phyloP scores from a whole-genome alignment of 805 yeast genomes.

The Candida multigemmis region DNA sequence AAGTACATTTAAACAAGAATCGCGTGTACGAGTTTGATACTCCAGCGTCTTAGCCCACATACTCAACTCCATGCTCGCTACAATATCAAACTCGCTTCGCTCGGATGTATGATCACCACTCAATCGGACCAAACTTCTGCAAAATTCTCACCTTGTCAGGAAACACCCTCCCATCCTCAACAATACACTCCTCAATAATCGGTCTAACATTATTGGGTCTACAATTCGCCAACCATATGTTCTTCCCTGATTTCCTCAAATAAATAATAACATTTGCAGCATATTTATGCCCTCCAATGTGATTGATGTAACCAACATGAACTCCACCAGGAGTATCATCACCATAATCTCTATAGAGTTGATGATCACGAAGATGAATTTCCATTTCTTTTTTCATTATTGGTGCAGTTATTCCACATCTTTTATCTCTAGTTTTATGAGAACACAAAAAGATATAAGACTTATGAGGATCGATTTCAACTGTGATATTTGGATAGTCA shows the following conservation, averaged over 20 bases:
- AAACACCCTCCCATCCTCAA: constrained; percentile 62
- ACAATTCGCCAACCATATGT: constrained; percentile 84
- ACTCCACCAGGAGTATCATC: constrained; percentile 75
- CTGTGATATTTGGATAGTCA: constrained; percentile 16
- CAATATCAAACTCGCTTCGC: no score
- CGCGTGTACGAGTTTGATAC: no score
- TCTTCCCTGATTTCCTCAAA: constrained; percentile 53
- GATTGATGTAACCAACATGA: constrained; percentile 62
- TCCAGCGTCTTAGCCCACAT: no score
- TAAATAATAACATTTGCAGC: constrained; percentile 85
- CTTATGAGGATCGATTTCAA: constrained; percentile 21
- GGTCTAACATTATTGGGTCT: constrained; percentile 68
- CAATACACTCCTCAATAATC: constrained; percentile 67
- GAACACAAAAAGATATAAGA: constrained; percentile 73
- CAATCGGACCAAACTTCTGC: constrained; percentile 43
- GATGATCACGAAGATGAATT: constrained; percentile 58
- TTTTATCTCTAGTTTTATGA: constrained; percentile 82
- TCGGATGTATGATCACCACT: no score
- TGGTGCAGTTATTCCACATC: constrained; percentile 94
- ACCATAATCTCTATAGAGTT: constrained; percentile 63
- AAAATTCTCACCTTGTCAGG: constrained; percentile 57
- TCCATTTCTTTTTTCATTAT: constrained; percentile 76
- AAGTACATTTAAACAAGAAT: no score
- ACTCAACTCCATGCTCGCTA: no score
- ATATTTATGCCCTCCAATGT: constrained; percentile 93